These are phyloP conservation scores for Ploettnerulaceae sp. DNA, from an alignment of 2,329 filamentous ascomycete genomes.

Conservation along the genomic window DNA sequence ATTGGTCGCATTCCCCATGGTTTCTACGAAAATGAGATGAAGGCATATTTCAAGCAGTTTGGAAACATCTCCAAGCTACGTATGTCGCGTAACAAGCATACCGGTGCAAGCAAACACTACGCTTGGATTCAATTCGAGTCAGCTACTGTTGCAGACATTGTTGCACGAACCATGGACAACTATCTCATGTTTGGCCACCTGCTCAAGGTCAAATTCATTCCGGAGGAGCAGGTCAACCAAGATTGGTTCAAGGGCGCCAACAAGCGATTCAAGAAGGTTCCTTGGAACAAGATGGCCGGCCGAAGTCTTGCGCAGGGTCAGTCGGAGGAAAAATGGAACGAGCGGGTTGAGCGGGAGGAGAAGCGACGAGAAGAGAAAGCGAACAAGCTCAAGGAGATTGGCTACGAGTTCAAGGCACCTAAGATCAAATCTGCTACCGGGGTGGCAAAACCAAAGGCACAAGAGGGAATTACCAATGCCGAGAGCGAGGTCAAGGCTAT, in stretches of 20 bases:
- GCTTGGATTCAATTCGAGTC: slow-evolving; percentile 87
- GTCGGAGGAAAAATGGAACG: slow-evolving; percentile 72
- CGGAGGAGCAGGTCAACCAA: slow-evolving; percentile 70
- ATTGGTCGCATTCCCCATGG: slow-evolving; percentile 87
- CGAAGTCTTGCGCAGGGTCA: slow-evolving; percentile 67
- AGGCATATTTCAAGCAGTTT: slow-evolving; percentile 89
- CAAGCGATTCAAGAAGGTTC: slow-evolving; percentile 80
- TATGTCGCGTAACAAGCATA: slow-evolving; percentile 86
- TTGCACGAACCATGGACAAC: slow-evolving; percentile 94
- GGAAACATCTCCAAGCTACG: slow-evolving; percentile 73
- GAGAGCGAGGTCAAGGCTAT: slow-evolving; percentile 31
- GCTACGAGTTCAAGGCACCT: slow-evolving; percentile 77
- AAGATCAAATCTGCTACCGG: slow-evolving; percentile 60
- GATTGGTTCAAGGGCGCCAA: slow-evolving; percentile 88
- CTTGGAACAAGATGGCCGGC: slow-evolving; percentile 82
- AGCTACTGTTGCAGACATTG: slow-evolving; percentile 79
- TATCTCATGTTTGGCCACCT: slow-evolving; percentile 95
- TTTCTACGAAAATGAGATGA: slow-evolving; percentile 97
- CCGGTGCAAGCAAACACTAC: slow-evolving; percentile 86
- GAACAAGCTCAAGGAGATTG: slow-evolving; percentile 71
- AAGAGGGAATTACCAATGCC: slow-evolving; percentile 24
- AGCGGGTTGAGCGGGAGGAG: slow-evolving; percentile 68
- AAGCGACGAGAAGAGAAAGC: slow-evolving; percentile 63
- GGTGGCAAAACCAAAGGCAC: slow-evolving; percentile 37
- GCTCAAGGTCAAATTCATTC: slow-evolving; percentile 77